Evolutionary conservation across 345 rosid genomes (phyloP).

Genomic region (Boechera stricta): DNA sequence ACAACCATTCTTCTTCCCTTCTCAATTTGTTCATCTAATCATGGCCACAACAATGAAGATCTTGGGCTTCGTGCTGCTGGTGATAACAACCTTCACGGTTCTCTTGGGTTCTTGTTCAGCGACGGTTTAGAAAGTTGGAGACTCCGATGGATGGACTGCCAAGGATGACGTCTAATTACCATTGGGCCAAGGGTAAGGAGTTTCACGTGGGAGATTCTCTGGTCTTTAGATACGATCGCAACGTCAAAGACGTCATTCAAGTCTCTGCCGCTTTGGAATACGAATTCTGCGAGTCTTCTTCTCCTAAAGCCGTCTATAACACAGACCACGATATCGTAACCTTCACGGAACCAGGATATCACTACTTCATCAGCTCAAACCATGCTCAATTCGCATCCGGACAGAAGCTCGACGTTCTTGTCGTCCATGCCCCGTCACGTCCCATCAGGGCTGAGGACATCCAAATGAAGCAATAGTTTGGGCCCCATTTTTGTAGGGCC

Average conservation of each 20-base stretch:
- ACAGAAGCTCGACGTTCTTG: neutral
- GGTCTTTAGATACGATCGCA: neutral
- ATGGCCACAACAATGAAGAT: neutral
- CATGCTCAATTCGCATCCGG: neutral
- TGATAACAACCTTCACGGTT: neutral
- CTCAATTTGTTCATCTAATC: neutral
- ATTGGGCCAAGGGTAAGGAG: neutral
- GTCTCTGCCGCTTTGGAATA: neutral
- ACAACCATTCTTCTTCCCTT: neutral
- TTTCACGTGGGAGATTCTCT: constrained; percentile 8
- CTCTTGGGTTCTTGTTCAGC: neutral
- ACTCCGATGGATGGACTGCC: neutral
- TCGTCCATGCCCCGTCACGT: neutral
- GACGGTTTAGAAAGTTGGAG: neutral
- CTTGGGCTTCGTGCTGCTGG: neutral
- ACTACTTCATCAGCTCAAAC: constrained; percentile 16
- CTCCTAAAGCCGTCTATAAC: neutral
- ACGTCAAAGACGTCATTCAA: neutral
- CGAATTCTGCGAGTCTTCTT: neutral
- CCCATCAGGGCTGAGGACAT: neutral
- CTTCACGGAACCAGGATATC: neutral
- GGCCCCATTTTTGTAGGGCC: no score
- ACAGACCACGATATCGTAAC: neutral
- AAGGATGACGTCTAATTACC: neutral
- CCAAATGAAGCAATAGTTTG: no score